A percentile compares a stretch with the other conserved stretches of the same genome.
These are phyloP conservation scores for Candida boidinii DNA, from an alignment of 805 yeast genomes.

Conservation along the genomic window DNA sequence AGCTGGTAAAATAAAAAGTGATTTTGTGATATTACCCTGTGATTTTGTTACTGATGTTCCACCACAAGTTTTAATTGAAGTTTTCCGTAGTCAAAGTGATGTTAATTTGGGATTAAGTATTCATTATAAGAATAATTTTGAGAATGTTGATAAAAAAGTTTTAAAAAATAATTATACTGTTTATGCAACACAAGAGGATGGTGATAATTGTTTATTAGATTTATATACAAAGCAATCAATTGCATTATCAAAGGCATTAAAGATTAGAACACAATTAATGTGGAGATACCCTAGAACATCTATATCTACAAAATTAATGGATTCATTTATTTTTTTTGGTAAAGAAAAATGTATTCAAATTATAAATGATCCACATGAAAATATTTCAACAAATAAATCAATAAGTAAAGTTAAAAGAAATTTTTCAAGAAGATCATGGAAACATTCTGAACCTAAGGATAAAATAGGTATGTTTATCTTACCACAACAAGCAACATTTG, in stretches of 20 bases:
- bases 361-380: constrained; percentile 29
- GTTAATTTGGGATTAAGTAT: constrained; percentile 66
- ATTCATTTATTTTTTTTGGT: constrained; percentile 66
- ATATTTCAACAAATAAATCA: constrained; percentile 31
- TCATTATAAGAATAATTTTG: constrained; percentile 67
- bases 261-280: constrained; percentile 75
- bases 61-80: constrained; percentile 80
- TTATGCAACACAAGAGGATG: constrained; percentile 41
- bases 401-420: constrained; percentile 71
- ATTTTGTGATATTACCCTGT: constrained; percentile 84
- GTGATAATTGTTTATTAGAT: constrained; percentile 51
- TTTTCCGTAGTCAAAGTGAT: constrained; percentile 64
- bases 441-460: constrained; percentile 50
- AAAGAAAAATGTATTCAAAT: constrained; percentile 43
- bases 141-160: constrained; percentile 69
- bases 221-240: constrained; percentile 61
- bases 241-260: constrained; percentile 61
- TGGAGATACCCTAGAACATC: constrained; percentile 81
- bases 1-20: constrained; percentile 31
- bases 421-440: constrained; percentile 88
- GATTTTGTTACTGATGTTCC: constrained; percentile 91
- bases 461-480: constrained; percentile 62
- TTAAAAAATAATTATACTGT: constrained; percentile 62
- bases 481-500: constrained; percentile 62
- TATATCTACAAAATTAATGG: constrained; percentile 68